Conservation (phyloP, 768 basidiomycete genomes). For the Serendipita indica region DNA sequence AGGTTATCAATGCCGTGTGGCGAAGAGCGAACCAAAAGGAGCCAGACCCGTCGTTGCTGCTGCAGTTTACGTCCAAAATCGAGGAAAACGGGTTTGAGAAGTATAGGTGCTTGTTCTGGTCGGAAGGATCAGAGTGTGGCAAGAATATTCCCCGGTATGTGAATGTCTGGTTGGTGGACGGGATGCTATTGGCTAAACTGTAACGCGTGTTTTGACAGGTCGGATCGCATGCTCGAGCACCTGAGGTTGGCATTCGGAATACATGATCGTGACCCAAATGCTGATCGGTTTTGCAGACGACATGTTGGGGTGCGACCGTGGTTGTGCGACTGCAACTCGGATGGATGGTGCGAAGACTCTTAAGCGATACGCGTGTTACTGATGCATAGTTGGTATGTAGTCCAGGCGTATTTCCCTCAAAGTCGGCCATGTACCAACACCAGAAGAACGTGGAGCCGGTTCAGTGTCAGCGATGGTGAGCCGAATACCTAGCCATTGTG, state of each 20-base stretch:
- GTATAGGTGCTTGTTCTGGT: neutral
- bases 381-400: neutral
- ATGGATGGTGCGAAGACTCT: neutral
- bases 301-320: constrained; percentile 8
- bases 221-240: constrained; percentile 7
- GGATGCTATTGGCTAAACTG: neutral
- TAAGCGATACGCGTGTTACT: neutral
- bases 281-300: neutral
- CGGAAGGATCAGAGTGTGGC: constrained; percentile 1
- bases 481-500: neutral
- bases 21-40: neutral
- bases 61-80: constrained; percentile 4
- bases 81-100: neutral
- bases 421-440: constrained; percentile 8
- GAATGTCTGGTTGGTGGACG: neutral
- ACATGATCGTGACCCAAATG: neutral
- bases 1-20: constrained; percentile 4
- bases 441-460: constrained; percentile 8
- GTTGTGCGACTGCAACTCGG: constrained; percentile 4
- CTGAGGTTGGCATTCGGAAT: neutral
- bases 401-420: constrained; percentile 7
- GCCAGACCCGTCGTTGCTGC: neutral
- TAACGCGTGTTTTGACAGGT: neutral
- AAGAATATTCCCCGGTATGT: neutral
- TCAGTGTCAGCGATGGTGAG: constrained; percentile 4